Base-by-base conservation (phyloP, 78 protist species). In the Dictyostelium citrinum region DNA sequence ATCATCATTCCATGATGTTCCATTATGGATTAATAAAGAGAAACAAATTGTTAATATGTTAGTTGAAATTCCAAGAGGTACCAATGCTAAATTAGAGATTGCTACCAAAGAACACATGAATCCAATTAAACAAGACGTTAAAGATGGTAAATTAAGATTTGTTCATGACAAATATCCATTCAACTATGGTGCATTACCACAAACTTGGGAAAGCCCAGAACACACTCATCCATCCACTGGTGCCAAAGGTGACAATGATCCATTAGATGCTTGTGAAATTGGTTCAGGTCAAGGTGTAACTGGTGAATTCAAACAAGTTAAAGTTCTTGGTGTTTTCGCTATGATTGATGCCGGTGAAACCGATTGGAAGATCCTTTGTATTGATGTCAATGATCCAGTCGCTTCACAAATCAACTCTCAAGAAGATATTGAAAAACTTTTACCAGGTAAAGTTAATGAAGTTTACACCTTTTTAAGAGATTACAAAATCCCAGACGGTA, bases 401-500 rank as follows among this genome's bases (percentile, higher is more conserved):
- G 98, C 98, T 3, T 33, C 76, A 4, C 29, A 76, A 76, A 68
- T 98, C 67, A 96, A 98, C 96, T 93, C 81, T 85, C 49, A 80
- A n/a, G 91, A 82, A 45, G 98, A 97, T 84, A 80, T 96, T 17
- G 97, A 96, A 85, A 77, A 79, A 85, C 35, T 37, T 60, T 3
- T 88, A 20, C 97, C 98, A 64, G 96, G 98, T 41, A 67, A 94
- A 70, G 88, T 97, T 43, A 79, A 93, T 22, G 95, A 93, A 29
- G 93, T 97, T 29, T 74, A 24, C 81, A 95, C 97, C 82, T 98
- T 97, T 97, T 96, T 98, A 90, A 77, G 96, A 60, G 83, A 84
- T 82, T 98, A 98, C 98, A 98, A 98, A 95, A 96, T 97, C 75
- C 95, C 98, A 37, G 99, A 97, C 76, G 99, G 99, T 82, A 98